Evolutionary conservation across 495 filamentous ascomycete genomes (phyloP).

Genomic region (Diplogelasinospora grovesii): DNA sequence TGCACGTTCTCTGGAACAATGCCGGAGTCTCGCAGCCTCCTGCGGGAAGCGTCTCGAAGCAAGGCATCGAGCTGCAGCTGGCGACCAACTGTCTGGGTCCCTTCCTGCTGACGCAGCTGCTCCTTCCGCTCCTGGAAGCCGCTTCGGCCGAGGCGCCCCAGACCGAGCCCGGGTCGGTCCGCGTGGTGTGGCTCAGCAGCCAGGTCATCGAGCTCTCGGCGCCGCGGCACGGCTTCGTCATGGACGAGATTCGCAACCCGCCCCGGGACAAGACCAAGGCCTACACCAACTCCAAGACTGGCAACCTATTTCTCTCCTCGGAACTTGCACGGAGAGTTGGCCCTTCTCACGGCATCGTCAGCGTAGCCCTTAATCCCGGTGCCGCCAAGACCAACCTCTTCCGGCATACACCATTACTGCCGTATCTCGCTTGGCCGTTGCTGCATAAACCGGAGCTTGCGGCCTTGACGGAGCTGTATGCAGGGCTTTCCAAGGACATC

Average conservation of each 20-base stretch:
- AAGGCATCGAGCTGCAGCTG: slow-evolving; percentile 27
- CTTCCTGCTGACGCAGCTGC: slow-evolving; percentile 2
- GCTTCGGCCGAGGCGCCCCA: background rate
- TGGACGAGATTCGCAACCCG: slow-evolving; percentile 19
- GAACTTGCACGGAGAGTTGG: slow-evolving; percentile 32
- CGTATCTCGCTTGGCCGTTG: slow-evolving; percentile 20
- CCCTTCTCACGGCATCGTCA: too few relatives aligned
- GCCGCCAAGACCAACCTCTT: slow-evolving; percentile 27
- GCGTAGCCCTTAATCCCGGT: slow-evolving; percentile 37
- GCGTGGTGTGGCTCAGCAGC: slow-evolving; percentile 1
- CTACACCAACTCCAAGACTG: slow-evolving; percentile 37
- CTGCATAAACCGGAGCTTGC: slow-evolving; percentile 24
- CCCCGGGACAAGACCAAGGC: slow-evolving; percentile 16
- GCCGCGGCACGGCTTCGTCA: slow-evolving; percentile 26
- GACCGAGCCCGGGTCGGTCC: background rate
- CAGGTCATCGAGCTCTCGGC: slow-evolving; percentile 9
- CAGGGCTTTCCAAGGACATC: slow-evolving; percentile 34
- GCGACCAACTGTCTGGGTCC: slow-evolving; percentile 5
- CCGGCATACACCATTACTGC: slow-evolving; percentile 12
- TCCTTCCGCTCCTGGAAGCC: slow-evolving; percentile 4
- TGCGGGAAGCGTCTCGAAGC: slow-evolving; percentile 23
- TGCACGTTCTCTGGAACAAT: slow-evolving; percentile 26
- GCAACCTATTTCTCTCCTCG: slow-evolving; percentile 29
- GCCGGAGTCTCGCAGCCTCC: slow-evolving; percentile 33
- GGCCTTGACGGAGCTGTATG: slow-evolving; percentile 39